Percentiles rank a stretch among this genome's conserved stretches.
Conservation (phyloP, 306 rosid genomes). For the Castanopsis chinensis region DNA sequence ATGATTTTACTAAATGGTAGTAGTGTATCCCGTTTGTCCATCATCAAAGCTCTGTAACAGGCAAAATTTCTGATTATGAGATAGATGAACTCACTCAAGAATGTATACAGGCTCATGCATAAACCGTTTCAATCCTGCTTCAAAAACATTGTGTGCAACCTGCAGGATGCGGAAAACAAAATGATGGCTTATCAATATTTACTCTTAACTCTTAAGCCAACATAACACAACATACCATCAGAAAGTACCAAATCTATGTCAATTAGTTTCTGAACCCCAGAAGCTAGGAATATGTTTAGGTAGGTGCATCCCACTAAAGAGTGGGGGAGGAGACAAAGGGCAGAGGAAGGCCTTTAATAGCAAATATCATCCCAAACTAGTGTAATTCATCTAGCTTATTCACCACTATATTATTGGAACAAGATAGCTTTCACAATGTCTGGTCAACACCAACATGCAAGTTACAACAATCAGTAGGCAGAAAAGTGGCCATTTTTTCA, state of each 20-base stretch:
- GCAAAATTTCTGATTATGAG: constrained; percentile 11
- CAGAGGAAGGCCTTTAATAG: neutral
- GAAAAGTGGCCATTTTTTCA: neutral
- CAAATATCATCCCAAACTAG: neutral
- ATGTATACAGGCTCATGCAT: constrained; percentile 93
- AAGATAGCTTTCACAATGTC: neutral
- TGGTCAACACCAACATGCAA: neutral
- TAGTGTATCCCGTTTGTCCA: neutral
- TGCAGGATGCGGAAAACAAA: constrained; percentile 42
- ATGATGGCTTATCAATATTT: neutral
- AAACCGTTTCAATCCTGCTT: constrained; percentile 85
- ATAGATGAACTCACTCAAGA: constrained; percentile 78
- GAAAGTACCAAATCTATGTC: neutral
- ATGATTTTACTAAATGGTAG: neutral
- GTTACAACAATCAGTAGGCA: neutral
- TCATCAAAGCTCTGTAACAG: constrained; percentile 10
- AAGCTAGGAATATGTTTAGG: neutral
- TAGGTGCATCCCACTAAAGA: neutral
- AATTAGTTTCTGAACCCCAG: constrained; percentile 7
- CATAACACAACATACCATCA: neutral
- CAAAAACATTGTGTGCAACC: constrained; percentile 96
- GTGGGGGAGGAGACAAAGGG: neutral
- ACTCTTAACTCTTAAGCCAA: neutral
- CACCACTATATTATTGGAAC: neutral
- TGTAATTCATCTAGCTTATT: neutral